These are phyloP conservation scores for Cubamyces lactineus DNA, from an alignment of 768 basidiomycete species.

Conservation along the genomic window DNA sequence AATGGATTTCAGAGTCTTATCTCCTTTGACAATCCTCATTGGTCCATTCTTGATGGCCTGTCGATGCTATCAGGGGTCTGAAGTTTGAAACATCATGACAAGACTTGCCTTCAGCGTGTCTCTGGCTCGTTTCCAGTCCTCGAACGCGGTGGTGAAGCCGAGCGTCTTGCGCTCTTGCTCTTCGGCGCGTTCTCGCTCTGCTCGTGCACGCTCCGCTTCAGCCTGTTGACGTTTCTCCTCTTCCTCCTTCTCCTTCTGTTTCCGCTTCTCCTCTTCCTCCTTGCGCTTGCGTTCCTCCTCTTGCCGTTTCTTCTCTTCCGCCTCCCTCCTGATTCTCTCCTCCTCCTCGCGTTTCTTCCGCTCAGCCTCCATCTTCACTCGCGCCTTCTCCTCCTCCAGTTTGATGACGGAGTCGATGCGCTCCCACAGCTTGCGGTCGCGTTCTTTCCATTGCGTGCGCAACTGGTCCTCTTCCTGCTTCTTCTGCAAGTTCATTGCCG, in stretches of 20 bases:
- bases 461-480: constrained; percentile 51
- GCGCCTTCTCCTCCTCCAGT: constrained; percentile 62
- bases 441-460: constrained; percentile 48
- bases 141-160: constrained; percentile 57
- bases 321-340: constrained; percentile 43
- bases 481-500: constrained; percentile 45
- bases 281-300: constrained; percentile 33
- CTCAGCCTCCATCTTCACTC: constrained; percentile 58
- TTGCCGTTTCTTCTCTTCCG: constrained; percentile 31
- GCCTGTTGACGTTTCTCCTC: constrained; percentile 41
- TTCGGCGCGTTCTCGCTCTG: constrained; percentile 37
- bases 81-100: constrained; percentile 17
- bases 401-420: constrained; percentile 66
- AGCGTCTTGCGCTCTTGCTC: constrained; percentile 45
- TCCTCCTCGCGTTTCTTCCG: constrained; percentile 53
- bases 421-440: constrained; percentile 51
- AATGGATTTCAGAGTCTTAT: constrained; percentile 54
- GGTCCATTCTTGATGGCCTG: constrained; percentile 67
- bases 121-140: constrained; percentile 69
- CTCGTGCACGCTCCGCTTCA: constrained; percentile 33
- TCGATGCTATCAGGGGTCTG: constrained; percentile 2
- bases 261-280: constrained; percentile 32
- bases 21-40: constrained; percentile 64
- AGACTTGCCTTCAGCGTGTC: constrained; percentile 53
- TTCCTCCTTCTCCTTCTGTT: constrained; percentile 37